A percentile compares a stretch with the other conserved stretches of the same genome.
These are phyloP conservation scores for Gypsophila paniculata DNA, from an alignment of 179 eudicot species.

Conservation along the genomic window DNA sequence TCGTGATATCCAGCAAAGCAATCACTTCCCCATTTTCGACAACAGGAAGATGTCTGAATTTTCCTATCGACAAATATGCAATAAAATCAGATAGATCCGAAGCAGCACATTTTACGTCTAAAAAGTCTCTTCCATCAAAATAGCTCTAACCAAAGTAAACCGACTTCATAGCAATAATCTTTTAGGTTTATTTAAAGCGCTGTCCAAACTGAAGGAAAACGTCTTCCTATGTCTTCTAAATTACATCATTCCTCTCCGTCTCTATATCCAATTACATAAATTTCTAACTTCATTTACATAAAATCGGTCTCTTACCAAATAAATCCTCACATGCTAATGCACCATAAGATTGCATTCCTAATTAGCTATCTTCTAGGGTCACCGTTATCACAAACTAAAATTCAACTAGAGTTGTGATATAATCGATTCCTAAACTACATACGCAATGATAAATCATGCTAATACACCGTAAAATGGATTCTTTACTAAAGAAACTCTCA, in stretches of 20 bases:
- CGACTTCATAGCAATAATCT: not conserved
- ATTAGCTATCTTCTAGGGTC: too few relatives aligned
- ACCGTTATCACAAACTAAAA: too few relatives aligned
- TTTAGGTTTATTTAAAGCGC: not conserved
- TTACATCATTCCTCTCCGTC: not conserved
- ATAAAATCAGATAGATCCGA: slow-evolving; percentile 15
- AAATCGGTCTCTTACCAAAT: too few relatives aligned
- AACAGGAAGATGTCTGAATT: slow-evolving; percentile 95
- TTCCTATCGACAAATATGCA: slow-evolving; percentile 46
- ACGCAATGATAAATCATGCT: too few relatives aligned
- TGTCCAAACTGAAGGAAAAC: slow-evolving; percentile 1
- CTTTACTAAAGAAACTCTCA: not conserved
- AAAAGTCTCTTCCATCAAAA: too few relatives aligned
- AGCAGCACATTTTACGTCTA: not conserved
- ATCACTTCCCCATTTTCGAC: slow-evolving; percentile 99
- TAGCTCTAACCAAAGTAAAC: not conserved
- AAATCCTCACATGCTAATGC: too few relatives aligned
- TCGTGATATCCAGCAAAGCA: slow-evolving; percentile 90
- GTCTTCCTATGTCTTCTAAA: not conserved
- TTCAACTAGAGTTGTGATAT: too few relatives aligned
- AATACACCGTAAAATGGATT: not conserved
- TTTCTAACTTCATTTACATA: not conserved
- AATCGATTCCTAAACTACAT: too few relatives aligned
- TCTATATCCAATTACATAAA: not conserved
- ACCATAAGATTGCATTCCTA: too few relatives aligned